Conservation (phyloP, 495 filamentous ascomycete genomes). For the Trichoderma virens region DNA sequence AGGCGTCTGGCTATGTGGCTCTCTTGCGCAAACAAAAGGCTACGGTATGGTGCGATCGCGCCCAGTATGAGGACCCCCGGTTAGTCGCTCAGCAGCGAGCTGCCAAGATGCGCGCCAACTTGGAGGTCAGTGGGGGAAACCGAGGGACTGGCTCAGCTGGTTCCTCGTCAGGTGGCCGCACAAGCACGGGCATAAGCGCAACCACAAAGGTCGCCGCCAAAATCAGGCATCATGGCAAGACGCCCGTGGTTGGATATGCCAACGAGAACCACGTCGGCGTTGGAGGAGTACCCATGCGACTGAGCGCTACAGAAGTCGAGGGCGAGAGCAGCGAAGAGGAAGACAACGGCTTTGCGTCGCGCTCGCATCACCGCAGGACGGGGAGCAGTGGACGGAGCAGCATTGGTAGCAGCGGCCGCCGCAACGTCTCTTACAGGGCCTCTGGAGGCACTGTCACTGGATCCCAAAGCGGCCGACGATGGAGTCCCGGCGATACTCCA, state of each 20-base stretch:
- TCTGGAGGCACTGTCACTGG: conserved; percentile 26
- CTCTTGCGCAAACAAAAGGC: conserved; percentile 93
- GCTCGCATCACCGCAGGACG: conserved; percentile 60
- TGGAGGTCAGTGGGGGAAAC: conserved; percentile 62
- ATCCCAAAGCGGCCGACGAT: conserved; percentile 37
- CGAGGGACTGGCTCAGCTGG: conserved; percentile 16
- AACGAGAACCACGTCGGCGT: conserved; percentile 61
- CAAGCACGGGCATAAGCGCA: conserved; percentile 47
- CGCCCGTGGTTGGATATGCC: conserved; percentile 62
- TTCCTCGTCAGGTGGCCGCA: conserved; percentile 39
- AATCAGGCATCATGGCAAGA: conserved; percentile 71
- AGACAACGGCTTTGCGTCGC: conserved; percentile 47
- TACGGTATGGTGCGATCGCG: conserved; percentile 96
- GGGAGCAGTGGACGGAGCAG: conserved; percentile 73
- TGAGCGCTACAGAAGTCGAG: conserved; percentile 91
- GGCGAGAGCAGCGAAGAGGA: conserved; percentile 74
- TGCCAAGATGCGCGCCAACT: conserved; percentile 75
- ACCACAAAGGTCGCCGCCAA: conserved; percentile 57
- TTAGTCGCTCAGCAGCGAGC: conserved; percentile 68
- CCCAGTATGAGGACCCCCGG: conserved; percentile 86
- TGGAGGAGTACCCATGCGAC: conserved; percentile 75
- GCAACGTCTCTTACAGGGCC: conserved; percentile 42
- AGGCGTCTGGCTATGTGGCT: conserved; percentile 77
- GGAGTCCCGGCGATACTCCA: conserved; percentile 67
- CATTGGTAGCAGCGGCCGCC: conserved; percentile 57